Conservation (phyloP, 2,329 filamentous ascomycete species). For the Microcyclosporella mali region DNA sequence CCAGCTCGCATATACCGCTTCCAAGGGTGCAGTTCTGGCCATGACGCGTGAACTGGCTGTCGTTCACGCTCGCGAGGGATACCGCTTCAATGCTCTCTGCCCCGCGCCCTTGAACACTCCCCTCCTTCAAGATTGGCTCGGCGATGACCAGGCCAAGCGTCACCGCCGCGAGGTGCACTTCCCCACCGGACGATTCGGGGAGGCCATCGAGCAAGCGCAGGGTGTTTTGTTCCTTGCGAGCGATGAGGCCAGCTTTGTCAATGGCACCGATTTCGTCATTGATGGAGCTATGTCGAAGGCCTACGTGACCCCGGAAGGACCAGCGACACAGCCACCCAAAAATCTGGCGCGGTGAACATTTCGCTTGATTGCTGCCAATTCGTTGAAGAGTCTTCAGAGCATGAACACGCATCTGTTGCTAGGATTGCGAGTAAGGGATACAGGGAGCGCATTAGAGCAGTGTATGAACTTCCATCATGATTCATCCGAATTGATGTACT, state of each 20-base stretch:
- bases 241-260: constrained; percentile 85
- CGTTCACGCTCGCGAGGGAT: constrained; percentile 83
- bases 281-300: constrained; percentile 95
- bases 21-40: constrained; percentile 86
- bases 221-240: constrained; percentile 82
- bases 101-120: constrained; percentile 89
- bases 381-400: background rate
- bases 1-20: constrained; percentile 87
- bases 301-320: constrained; percentile 62
- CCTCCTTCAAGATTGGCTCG: constrained; percentile 86
- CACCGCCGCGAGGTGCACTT: constrained; percentile 82
- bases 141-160: constrained; percentile 76
- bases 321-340: constrained; percentile 46
- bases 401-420: no score
- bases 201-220: constrained; percentile 89
- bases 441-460: no score
- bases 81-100: constrained; percentile 84
- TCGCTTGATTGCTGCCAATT: no score
- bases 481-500: no score
- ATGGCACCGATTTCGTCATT: constrained; percentile 86
- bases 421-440: no score
- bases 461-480: no score
- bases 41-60: constrained; percentile 87
- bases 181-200: constrained; percentile 79
- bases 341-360: constrained; percentile 27